Base-by-base conservation (phyloP, 805 yeast genomes). In the Candida piceae region DNA sequence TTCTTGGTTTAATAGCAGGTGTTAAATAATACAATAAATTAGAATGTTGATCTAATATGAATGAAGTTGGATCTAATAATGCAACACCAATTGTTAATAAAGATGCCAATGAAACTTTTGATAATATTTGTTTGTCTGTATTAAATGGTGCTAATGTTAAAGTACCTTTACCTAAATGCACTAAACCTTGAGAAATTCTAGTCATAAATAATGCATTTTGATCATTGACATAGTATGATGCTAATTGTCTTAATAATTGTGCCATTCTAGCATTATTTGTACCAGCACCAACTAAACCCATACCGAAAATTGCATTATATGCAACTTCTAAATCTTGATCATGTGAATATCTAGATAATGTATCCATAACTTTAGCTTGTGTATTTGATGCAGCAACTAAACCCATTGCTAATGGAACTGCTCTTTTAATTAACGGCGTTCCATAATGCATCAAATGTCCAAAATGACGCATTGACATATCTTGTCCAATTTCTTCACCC, bases 261-360 rank as follows among this genome's bases (percentile, higher is more conserved):
- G 97, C 97, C 46, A 93, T 72, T 67, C 99, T 83, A 7, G 99
- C 98, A 59, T 93, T 93, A 64, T 93, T 90, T 20, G 98, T 93
- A 64, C 99, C 99, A 16, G 97, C 93, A 58, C 98, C 98, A 50
- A 90, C 95, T 45, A 93, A 67, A 38, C 99, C 99, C 97, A 93
- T 89, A 30, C 96, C 80, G 54, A 86, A 90, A 46, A 93, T 88
- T 16, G 98, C 88, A 58, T 89, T 93, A 59, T 82, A 81, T 6
- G 97, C 96, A 38, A 93, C 96, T 55, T 86, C 95, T 50, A 85
- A 66, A 60, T 93, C 97, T 39, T 86, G 80, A 56, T 93, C 99
- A 63, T 93, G 99, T 7, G 97, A 87, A 65, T 86, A 88, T 59
- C 98, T 78, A 4, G 97, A 89, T 47, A 93, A 71, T 0, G 97